Percentiles rank a stretch among this genome's conserved stretches.
phyloP scores from a whole-genome alignment of 805 yeast genomes.

The Nakazawaea wyomingensis region DNA sequence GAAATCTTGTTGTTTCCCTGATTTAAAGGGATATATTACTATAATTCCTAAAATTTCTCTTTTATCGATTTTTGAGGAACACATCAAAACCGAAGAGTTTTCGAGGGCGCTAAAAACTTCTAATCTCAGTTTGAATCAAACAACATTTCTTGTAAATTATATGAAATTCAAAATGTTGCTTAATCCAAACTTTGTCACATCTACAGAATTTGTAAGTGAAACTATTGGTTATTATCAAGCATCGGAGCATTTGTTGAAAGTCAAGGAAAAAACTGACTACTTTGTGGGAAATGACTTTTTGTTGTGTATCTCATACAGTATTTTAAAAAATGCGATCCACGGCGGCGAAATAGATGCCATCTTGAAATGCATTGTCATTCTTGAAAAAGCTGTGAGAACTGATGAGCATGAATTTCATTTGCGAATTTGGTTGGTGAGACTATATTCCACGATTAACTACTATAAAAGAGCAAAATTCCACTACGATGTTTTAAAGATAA shows the following conservation, averaged over 20 bases:
- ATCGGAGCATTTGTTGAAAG: conserved; percentile 30
- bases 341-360: conserved; percentile 18
- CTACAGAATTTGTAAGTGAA: conserved; percentile 22
- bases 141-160: conserved; percentile 25
- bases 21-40: conserved; percentile 35
- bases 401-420: conserved; percentile 75
- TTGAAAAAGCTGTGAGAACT: conserved; percentile 48
- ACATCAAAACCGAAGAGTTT: conserved; percentile 13
- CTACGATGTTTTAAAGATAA: conserved; percentile 54
- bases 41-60: neutral
- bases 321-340: conserved; percentile 16
- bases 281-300: conserved; percentile 65
- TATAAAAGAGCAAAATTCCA: conserved; percentile 42
- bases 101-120: conserved; percentile 3
- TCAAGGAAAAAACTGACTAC: conserved; percentile 59
- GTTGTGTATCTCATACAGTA: conserved; percentile 44
- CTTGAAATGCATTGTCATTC: conserved; percentile 40
- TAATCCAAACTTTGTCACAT: conserved; percentile 18
- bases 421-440: conserved; percentile 62
- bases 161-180: conserved; percentile 41
- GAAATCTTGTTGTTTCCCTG: conserved; percentile 64
- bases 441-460: conserved; percentile 57
- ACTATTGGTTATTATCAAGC: conserved; percentile 35
- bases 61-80: conserved; percentile 11
- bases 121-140: conserved; percentile 18